Percentiles rank a stretch among this genome's conserved stretches.
These are phyloP conservation scores for Trypanosoma scelopori DNA, from an alignment of 208 protist species.

Conservation along the genomic window DNA sequence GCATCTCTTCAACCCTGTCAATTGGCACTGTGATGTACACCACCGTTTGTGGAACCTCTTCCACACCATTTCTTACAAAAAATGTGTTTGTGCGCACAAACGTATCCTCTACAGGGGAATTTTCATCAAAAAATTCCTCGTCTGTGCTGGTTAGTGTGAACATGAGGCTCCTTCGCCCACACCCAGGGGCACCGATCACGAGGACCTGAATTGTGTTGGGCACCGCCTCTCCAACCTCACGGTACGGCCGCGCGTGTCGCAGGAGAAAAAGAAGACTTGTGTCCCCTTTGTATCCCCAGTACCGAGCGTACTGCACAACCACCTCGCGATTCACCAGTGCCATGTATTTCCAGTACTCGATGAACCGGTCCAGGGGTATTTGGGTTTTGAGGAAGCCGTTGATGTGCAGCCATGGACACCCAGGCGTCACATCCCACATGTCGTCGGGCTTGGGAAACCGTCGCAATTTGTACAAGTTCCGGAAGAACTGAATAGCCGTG, in stretches of 20 bases:
- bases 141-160: slow-evolving; percentile 37
- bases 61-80: slow-evolving; percentile 35
- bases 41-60: slow-evolving; percentile 60
- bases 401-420: slow-evolving; percentile 73
- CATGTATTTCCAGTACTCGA: slow-evolving; percentile 90
- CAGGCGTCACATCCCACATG: slow-evolving; percentile 84
- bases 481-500: slow-evolving; percentile 83
- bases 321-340: slow-evolving; percentile 59
- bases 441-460: slow-evolving; percentile 42
- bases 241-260: slow-evolving; percentile 45
- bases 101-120: slow-evolving; percentile 7
- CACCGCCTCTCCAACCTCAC: slow-evolving; percentile 39
- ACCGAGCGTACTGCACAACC: slow-evolving; percentile 82
- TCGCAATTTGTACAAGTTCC: slow-evolving; percentile 71
- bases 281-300: slow-evolving; percentile 87
- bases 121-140: slow-evolving; percentile 24
- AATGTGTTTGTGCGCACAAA: slow-evolving; percentile 66
- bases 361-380: slow-evolving; percentile 72
- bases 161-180: slow-evolving; percentile 58
- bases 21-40: slow-evolving; percentile 54
- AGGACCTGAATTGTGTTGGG: slow-evolving; percentile 81
- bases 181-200: slow-evolving; percentile 49
- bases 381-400: slow-evolving; percentile 46
- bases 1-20: slow-evolving; percentile 36
- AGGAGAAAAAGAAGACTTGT: slow-evolving; percentile 67